Evolutionary conservation across 2,329 filamentous ascomycete genomes (phyloP).

Genomic region (Exophiala sp.): DNA sequence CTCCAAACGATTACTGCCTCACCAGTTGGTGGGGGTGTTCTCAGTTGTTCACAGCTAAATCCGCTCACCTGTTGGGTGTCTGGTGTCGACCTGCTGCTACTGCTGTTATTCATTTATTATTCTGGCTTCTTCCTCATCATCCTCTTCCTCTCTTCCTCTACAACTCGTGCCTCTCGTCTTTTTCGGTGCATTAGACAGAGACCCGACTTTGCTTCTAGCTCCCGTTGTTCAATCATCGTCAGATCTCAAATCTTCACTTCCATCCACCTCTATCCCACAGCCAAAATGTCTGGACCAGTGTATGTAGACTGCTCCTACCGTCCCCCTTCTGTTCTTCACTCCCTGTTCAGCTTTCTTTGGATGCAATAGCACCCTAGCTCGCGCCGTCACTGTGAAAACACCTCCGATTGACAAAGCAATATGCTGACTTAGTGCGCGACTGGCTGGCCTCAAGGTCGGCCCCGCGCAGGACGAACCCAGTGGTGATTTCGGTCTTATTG

Average conservation of each 20-base stretch:
- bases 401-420: constrained; percentile 33
- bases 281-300: constrained; percentile 30
- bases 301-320: constrained; percentile 17
- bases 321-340: background rate
- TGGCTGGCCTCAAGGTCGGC: constrained; percentile 67
- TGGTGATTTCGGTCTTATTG: constrained; percentile 87
- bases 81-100: background rate
- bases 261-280: constrained; percentile 10
- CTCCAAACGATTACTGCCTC: constrained; percentile 28
- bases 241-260: constrained; percentile 1
- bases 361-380: background rate
- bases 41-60: background rate
- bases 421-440: constrained; percentile 60
- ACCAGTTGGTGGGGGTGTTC: constrained; percentile 8
- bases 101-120: constrained; percentile 17
- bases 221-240: background rate
- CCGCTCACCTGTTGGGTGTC: background rate
- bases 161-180: constrained; percentile 27
- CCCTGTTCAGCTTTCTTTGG: background rate
- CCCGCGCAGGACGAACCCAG: constrained; percentile 51
- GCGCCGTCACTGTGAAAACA: constrained; percentile 2
- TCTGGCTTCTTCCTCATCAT: constrained; percentile 27
- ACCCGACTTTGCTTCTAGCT: constrained; percentile 13
- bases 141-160: constrained; percentile 20
- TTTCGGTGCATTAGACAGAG: constrained; percentile 31